phyloP scores from a whole-genome alignment of 1,284 basidiomycete species.

The Rhodotorula sp. region DNA sequence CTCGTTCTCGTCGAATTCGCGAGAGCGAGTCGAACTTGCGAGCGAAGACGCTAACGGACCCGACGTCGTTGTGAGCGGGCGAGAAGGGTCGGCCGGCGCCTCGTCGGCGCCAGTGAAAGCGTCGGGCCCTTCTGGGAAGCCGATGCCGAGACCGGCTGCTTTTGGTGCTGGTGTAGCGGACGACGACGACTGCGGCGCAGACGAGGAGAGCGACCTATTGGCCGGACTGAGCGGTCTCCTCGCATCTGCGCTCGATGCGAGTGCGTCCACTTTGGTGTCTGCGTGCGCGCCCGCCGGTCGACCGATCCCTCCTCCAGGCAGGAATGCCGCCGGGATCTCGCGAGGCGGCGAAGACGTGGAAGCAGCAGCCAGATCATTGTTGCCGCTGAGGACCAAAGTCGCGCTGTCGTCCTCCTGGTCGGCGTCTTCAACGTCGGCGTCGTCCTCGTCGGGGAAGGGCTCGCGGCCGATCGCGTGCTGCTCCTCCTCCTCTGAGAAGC shows the following conservation, averaged over 20 bases:
- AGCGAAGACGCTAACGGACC: background rate
- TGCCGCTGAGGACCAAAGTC: background rate
- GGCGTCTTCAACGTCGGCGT: background rate
- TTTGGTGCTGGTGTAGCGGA: too few relatives aligned
- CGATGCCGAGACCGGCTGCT: too few relatives aligned
- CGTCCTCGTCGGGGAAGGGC: background rate
- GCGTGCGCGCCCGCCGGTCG: background rate
- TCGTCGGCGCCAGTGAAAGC: background rate
- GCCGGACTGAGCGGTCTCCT: background rate
- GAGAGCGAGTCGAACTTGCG: constrained; percentile 6
- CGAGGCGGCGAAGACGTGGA: background rate
- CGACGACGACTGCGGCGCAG: too few relatives aligned
- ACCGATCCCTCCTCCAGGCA: background rate
- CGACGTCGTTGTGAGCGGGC: background rate
- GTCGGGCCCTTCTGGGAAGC: too few relatives aligned
- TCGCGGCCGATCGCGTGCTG: background rate
- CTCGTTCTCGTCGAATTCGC: constrained; percentile 19
- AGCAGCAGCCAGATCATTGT: background rate
- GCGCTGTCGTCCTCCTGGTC: background rate
- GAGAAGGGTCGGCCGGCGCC: background rate
- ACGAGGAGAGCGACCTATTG: too few relatives aligned
- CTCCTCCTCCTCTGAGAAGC: too few relatives aligned
- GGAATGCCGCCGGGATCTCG: background rate
- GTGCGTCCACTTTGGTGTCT: background rate
- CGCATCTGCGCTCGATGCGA: background rate